These are phyloP conservation scores for Cyberlindnera euphorbiiphila DNA, from an alignment of 805 yeast species.

Conservation along the genomic window DNA sequence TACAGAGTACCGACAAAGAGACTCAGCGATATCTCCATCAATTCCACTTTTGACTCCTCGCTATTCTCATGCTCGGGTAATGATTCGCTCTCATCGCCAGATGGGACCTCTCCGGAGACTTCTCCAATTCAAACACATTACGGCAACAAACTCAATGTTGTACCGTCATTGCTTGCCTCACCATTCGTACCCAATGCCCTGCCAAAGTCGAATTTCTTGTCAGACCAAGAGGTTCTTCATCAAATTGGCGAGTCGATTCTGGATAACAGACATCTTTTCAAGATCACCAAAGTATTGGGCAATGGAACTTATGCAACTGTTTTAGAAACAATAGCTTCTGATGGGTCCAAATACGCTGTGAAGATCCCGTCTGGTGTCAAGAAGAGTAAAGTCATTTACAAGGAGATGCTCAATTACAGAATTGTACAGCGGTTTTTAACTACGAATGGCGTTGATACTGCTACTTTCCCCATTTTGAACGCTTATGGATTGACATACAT, in stretches of 20 bases:
- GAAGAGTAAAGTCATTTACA: conserved; percentile 15
- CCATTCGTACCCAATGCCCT: conserved; percentile 1
- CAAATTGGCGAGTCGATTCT: conserved; percentile 13
- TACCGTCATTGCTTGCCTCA: conserved; percentile 3
- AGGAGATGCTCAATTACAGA: conserved; percentile 21
- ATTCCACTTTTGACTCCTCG: conserved; percentile 3
- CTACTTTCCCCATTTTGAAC: conserved; percentile 18
- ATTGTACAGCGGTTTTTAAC: conserved; percentile 13
- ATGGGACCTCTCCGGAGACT: neutral
- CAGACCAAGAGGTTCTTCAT: conserved; percentile 1
- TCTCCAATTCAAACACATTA: conserved; percentile 6
- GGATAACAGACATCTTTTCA: conserved; percentile 5
- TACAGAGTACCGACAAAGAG: conserved; percentile 3
- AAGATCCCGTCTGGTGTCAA: conserved; percentile 20
- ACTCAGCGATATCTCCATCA: neutral
- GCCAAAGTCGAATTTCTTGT: conserved; percentile 2
- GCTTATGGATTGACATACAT: conserved; percentile 20
- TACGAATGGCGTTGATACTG: conserved; percentile 4
- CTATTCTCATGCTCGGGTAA: neutral
- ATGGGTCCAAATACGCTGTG: conserved; percentile 14
- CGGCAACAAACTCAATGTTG: conserved; percentile 1
- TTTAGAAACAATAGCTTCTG: conserved; percentile 1
- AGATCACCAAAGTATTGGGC: conserved; percentile 11
- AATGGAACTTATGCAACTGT: conserved; percentile 24
- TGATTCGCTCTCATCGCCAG: conserved; percentile 1